A percentile compares a stretch with the other conserved stretches of the same genome.
phyloP scores from a whole-genome alignment of 805 yeast species.

The Blastobotrys attinorum region DNA sequence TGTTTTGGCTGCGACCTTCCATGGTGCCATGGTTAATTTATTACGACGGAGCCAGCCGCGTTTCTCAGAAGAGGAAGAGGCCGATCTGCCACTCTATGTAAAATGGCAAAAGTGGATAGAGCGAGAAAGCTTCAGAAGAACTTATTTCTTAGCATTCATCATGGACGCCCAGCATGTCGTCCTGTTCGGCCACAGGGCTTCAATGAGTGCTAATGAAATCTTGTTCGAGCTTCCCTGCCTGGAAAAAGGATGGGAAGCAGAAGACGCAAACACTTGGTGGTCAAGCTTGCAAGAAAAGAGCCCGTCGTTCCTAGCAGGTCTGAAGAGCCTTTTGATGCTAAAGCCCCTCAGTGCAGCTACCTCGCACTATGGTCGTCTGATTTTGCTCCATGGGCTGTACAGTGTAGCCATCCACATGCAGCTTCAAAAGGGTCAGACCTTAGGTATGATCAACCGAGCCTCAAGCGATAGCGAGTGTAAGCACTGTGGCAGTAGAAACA shows the following conservation, averaged over 20 bases:
- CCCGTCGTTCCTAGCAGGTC: conserved; percentile 15
- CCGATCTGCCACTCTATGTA: conserved; percentile 1
- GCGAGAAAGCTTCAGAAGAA: conserved; percentile 20
- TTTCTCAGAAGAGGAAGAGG: conserved; percentile 1
- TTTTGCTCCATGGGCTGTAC: conserved; percentile 22
- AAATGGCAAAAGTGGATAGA: conserved; percentile 24
- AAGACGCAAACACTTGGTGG: conserved; percentile 12
- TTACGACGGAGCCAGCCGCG: conserved; percentile 15
- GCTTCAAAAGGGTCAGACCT: conserved; percentile 18
- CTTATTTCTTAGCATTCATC: conserved; percentile 20
- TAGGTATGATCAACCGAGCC: conserved; percentile 15
- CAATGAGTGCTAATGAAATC: conserved; percentile 24
- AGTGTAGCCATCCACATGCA: conserved; percentile 22
- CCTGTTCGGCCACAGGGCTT: conserved; percentile 20
- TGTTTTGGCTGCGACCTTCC: conserved; percentile 24
- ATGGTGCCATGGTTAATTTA: conserved; percentile 22
- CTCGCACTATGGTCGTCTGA: conserved; percentile 18
- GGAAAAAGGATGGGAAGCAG: conserved; percentile 20
- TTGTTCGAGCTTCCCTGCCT: conserved; percentile 22
- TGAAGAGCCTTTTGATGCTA: conserved; percentile 18
- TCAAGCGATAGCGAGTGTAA: conserved; percentile 2
- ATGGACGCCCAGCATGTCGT: conserved; percentile 28
- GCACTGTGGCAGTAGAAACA: conserved; percentile 8
- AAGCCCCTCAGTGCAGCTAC: conserved; percentile 17
- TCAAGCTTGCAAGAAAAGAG: conserved; percentile 8